Evolutionary conservation across 306 rosid genomes (phyloP), one percentile per base, ranked within the genome.

Genomic region (Quercus mongolica): DNA sequence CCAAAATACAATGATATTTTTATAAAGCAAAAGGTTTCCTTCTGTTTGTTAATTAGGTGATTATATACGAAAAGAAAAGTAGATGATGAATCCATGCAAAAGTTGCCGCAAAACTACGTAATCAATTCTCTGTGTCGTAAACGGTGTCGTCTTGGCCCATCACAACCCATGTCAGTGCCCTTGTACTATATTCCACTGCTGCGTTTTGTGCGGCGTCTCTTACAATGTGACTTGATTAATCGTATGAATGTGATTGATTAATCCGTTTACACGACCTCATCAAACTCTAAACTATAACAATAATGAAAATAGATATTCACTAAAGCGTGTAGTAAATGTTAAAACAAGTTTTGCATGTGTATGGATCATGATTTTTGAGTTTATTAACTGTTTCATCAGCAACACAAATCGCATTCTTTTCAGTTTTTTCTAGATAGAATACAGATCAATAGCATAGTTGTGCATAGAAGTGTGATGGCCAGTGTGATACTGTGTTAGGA

Each of bases 401-500:
- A 83, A 9, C 83, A 76, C 84, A 64, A 70, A 78, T 19, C 13
- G 57, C 64, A 76, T 79, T 70, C 5, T 73, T 59, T 57, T 52
- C 51, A 41, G 46, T 69, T 77, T 73, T 35, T 59, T 28, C 1
- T 12, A 31, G 52, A 21, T 15, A 72, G 33, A 7, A 62, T 56
- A 71, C 18, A n/a, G 65, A 62, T 52, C 17, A 65, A 58, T 26
- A 64, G 44, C 76, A 76, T 31, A 68, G 78, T 20, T 51, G 52
- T 49, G 73, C 25, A 76, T 20, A 1, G 18, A 26, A 71, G 72
- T 56, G 76, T 90, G 88, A 79, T 76, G 69, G 62, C 2, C 26
- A 73, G 84, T 82, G 89, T 87, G 90, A 91, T 28, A 46, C 44
- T 31, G 35, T 49, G 92, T 87, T 90, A 86, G 89, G 90, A 81